Conservation (phyloP, 768 basidiomycete species). For the Lactifluus pinguis region DNA sequence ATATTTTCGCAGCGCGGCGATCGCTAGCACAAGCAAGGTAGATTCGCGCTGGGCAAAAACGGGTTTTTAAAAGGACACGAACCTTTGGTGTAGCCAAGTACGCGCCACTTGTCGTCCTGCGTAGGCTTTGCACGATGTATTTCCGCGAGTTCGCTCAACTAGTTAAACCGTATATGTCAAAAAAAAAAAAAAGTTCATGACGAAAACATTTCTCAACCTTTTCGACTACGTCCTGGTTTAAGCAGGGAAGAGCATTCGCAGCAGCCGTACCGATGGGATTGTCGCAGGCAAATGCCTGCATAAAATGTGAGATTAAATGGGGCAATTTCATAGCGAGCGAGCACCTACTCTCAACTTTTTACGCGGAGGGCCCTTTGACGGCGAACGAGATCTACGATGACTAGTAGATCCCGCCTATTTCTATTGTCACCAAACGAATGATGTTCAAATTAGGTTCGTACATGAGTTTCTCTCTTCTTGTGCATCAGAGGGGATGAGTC, state of each 20-base stretch:
- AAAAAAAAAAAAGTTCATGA: neutral
- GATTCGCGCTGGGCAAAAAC: neutral
- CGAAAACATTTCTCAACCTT: constrained; percentile 36
- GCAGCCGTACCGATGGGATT: constrained; percentile 27
- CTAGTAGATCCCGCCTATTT: neutral
- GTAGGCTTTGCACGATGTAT: constrained; percentile 54
- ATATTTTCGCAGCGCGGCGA: constrained; percentile 46
- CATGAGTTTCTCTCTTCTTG: neutral
- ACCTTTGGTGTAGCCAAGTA: constrained; percentile 60
- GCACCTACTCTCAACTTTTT: constrained; percentile 4
- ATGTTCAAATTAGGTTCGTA: neutral
- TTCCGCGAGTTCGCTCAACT: constrained; percentile 60
- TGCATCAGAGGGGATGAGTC: neutral
- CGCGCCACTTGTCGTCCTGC: constrained; percentile 61
- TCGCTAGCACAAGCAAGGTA: constrained; percentile 32
- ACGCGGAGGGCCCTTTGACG: neutral
- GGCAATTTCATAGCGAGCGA: neutral
- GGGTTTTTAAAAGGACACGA: constrained; percentile 13
- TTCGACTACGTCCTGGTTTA: constrained; percentile 67
- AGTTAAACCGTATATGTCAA: neutral
- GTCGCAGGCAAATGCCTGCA: constrained; percentile 63
- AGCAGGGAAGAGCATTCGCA: constrained; percentile 28
- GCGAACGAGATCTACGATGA: neutral
- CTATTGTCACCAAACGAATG: neutral
- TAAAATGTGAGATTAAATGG: neutral